phyloP scores from a whole-genome alignment of 2,329 filamentous ascomycete species.

The Penicillium vulpinum region DNA sequence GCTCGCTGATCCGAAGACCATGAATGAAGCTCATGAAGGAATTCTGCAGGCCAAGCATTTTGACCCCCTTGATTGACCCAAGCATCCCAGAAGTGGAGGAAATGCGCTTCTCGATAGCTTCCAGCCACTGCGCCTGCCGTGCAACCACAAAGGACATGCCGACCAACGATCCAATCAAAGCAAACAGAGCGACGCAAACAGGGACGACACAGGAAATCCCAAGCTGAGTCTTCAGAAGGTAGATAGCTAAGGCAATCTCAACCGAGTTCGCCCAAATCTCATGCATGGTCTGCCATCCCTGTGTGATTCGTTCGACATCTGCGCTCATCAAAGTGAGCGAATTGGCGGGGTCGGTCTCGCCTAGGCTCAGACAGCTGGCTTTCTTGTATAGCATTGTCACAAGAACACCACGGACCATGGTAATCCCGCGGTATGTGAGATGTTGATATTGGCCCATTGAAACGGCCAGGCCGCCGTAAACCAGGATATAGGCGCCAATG shows the following conservation, averaged over 20 bases:
- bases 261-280: conserved; percentile 49
- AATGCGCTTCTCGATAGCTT: conserved; percentile 52
- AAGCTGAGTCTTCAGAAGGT: conserved; percentile 43
- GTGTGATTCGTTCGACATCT: conserved; percentile 47
- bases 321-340: conserved; percentile 50
- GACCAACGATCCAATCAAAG: conserved; percentile 37
- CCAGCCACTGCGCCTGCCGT: conserved; percentile 50
- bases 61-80: conserved; percentile 54
- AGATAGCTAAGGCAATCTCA: conserved; percentile 50
- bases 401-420: conserved; percentile 46
- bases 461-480: conserved; percentile 40
- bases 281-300: conserved; percentile 45
- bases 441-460: conserved; percentile 45
- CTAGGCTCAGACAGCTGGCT: conserved; percentile 34
- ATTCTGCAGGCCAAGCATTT: conserved; percentile 51
- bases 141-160: conserved; percentile 40
- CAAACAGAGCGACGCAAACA: conserved; percentile 44
- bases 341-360: conserved; percentile 37
- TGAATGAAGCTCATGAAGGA: conserved; percentile 43
- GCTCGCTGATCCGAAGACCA: conserved; percentile 41
- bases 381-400: conserved; percentile 55
- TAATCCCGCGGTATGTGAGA: conserved; percentile 44
- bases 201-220: conserved; percentile 49
- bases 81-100: conserved; percentile 51
- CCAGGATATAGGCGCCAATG: conserved; percentile 46